Conservation (phyloP, 2,329 filamentous ascomycete species). For the Cercospora citrullina region DNA sequence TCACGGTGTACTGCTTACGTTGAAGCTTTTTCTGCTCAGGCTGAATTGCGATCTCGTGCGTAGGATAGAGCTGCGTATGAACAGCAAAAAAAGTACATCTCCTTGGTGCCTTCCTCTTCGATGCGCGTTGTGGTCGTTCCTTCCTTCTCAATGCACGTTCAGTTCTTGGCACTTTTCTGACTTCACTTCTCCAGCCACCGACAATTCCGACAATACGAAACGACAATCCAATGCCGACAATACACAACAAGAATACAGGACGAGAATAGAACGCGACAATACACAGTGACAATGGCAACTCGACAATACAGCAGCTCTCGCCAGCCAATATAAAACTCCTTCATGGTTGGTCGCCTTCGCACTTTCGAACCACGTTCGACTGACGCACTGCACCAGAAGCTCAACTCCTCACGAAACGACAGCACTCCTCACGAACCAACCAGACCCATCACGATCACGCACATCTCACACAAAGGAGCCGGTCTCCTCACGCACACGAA, state of each 20-base stretch:
- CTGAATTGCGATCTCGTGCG: constrained; percentile 37
- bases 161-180: not conserved
- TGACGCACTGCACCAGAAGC: not conserved
- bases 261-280: constrained; percentile 2
- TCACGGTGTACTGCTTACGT: constrained; percentile 31
- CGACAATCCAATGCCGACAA: not conserved
- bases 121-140: not conserved
- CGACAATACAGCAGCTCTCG: not conserved
- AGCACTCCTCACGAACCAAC: not conserved
- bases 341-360: not conserved
- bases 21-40: constrained; percentile 36
- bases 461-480: not conserved
- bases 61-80: constrained; percentile 32
- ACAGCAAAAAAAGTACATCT: constrained; percentile 20
- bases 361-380: not conserved
- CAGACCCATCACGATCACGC: not conserved
- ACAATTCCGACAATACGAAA: constrained; percentile 1
- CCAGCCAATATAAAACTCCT: not conserved
- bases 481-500: not conserved
- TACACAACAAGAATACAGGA: not conserved
- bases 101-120: constrained; percentile 14
- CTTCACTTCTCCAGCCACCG: constrained; percentile 1
- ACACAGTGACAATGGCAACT: not conserved
- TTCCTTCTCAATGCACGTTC: not conserved
- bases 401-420: not conserved